Evolutionary conservation across 2,329 filamentous ascomycete species (phyloP), one percentile per base, ranked within the genome.

Genomic region (Aspergillus floridensis): DNA sequence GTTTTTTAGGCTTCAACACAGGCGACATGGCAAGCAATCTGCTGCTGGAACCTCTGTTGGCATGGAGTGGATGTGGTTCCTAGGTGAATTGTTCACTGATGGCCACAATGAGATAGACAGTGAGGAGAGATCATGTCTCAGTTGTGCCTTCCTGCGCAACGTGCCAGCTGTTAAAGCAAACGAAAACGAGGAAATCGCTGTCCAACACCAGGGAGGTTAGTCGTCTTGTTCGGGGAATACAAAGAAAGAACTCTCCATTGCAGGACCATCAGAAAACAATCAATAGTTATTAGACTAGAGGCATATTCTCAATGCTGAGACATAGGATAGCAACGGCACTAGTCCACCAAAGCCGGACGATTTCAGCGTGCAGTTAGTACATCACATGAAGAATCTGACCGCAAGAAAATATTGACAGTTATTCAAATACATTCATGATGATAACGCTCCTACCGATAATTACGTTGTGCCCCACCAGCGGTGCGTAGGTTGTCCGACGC

Each of bases 391-490:
- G 24, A 29, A 3, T 46, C n/a, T 21, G 16, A 24, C 4, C 8
- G 4, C 32, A 16, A 54, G 16, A 22, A n/a, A 24, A 21, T 21
- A 31, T 38, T 22, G 47, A 14, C 26, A 19, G 41, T 35, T 24
- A n/a, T 6, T 44, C 14, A 16, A 22, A 5, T 29, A 12, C 14
- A 22, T 1, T 46, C 21, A 44, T 24, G 22, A 47, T 47, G 35
- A 24, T 11, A 7, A 16, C 21, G 4, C 22, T 26, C 24, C 59
- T 53, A 65, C 61, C 61, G 58, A 22, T 58, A 58, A n/a, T 38
- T 58, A 3, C 62, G 58, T 57, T 66, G 65, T 2, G 55, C 53
- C 44, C 56, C 54, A 26, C 59, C 59, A 24, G 47, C 31, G n/a
- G 53, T 10, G 41, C 57, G 53, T 5, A 58, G 29, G 38, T 41